Percentiles rank a stretch among this genome's conserved stretches.
Conservation (phyloP, 2,329 filamentous ascomycete genomes). For the Orbilia ellipsospora region DNA sequence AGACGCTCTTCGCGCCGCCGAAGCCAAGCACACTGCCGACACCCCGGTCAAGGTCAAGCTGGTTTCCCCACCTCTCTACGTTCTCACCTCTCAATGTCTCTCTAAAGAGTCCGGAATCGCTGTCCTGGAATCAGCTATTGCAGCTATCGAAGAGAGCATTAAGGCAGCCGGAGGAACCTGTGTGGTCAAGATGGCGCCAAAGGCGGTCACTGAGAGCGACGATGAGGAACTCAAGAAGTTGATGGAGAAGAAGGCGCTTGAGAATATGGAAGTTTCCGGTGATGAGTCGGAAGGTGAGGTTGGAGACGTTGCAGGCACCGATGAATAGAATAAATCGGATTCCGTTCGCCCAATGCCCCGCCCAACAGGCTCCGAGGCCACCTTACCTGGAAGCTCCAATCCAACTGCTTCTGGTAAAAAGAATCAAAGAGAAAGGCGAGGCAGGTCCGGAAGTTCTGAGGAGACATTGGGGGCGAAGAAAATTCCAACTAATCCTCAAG, state of each 20-base stretch:
- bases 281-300: slow-evolving; percentile 80
- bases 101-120: slow-evolving; percentile 90
- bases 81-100: slow-evolving; percentile 92
- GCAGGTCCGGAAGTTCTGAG: too few species aligned
- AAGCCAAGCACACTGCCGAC: slow-evolving; percentile 89
- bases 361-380: not conserved
- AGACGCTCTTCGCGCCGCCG: slow-evolving; percentile 86
- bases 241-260: slow-evolving; percentile 87
- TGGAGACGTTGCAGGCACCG: slow-evolving; percentile 45
- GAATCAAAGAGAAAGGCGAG: too few species aligned
- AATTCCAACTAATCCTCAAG: not conserved
- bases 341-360: not conserved
- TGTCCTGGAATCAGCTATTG: slow-evolving; percentile 86
- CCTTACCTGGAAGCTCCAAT: not conserved
- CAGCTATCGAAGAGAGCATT: slow-evolving; percentile 85
- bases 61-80: slow-evolving; percentile 96
- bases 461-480: too few species aligned
- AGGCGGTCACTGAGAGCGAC: slow-evolving; percentile 98
- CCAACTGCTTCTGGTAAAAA: too few species aligned
- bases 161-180: slow-evolving; percentile 80
- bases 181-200: slow-evolving; percentile 96
- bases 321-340: slow-evolving; percentile 35
- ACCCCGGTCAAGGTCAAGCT: slow-evolving; percentile 98
- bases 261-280: slow-evolving; percentile 93
- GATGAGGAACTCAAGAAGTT: slow-evolving; percentile 95